These are phyloP conservation scores for Peniophora sp. DNA, from an alignment of 1,284 basidiomycete species.

Conservation along the genomic window DNA sequence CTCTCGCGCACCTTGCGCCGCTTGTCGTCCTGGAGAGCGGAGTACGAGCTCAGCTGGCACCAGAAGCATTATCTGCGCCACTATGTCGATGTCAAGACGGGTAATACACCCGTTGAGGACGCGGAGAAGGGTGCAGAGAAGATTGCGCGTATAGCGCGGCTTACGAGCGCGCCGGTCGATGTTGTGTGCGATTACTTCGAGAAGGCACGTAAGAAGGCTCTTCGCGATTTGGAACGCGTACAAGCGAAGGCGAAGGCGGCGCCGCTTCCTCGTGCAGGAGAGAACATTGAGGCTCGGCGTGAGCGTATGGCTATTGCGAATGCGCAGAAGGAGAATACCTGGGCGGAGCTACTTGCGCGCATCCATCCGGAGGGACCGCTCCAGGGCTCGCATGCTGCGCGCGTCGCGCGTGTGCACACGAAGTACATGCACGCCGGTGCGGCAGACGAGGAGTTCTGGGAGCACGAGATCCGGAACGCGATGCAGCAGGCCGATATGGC, in stretches of 20 bases:
- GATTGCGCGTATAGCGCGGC: conserved; percentile 40
- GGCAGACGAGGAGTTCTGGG: conserved; percentile 50
- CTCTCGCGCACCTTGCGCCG: conserved; percentile 42
- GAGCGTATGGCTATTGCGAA: conserved; percentile 33
- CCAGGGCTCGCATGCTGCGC: conserved; percentile 35
- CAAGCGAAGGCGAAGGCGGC: conserved; percentile 22
- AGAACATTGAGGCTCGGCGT: conserved; percentile 9
- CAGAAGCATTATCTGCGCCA: conserved; percentile 57
- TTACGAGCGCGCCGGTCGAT: conserved; percentile 47
- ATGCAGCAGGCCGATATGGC: conserved; percentile 46
- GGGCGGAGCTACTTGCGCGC: conserved; percentile 47
- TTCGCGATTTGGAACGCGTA: conserved; percentile 29
- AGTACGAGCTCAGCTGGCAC: conserved; percentile 57
- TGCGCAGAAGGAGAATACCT: conserved; percentile 49
- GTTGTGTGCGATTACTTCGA: conserved; percentile 41
- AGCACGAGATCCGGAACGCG: conserved; percentile 46
- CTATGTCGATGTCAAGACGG: conserved; percentile 34
- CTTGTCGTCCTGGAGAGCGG: conserved; percentile 46
- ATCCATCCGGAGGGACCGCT: conserved; percentile 43
- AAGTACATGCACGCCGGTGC: conserved; percentile 49
- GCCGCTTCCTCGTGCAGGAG: conserved; percentile 11
- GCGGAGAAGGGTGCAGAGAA: conserved; percentile 27
- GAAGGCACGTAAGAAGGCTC: conserved; percentile 28
- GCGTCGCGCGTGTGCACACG: conserved; percentile 43
- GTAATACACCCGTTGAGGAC: conserved; percentile 43